Conservation (phyloP, 768 basidiomycete genomes). For the Mycena belliarum region DNA sequence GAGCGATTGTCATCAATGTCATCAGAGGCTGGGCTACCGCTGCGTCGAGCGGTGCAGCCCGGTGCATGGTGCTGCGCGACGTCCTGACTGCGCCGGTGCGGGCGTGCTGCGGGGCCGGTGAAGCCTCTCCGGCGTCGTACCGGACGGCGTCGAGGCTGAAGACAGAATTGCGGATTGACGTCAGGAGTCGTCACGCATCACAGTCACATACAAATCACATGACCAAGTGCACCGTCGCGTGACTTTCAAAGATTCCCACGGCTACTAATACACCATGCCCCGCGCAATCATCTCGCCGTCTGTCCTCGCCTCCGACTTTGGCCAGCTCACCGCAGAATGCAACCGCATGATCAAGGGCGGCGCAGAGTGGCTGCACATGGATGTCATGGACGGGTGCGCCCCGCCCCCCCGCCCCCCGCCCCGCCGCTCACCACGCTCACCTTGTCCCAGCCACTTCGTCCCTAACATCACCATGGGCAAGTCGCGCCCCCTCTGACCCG, state of each 20-base stretch:
- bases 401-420: conserved; percentile 15
- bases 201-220: too few relatives aligned
- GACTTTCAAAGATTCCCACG: background rate
- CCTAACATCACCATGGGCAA: conserved; percentile 97
- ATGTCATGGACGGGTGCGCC: conserved; percentile 98
- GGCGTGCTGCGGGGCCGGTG: too few relatives aligned
- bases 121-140: too few relatives aligned
- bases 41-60: too few relatives aligned
- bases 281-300: conserved; percentile 94
- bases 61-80: too few relatives aligned
- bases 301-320: conserved; percentile 96
- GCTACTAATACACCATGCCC: conserved; percentile 52
- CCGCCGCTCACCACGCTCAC: conserved; percentile 2
- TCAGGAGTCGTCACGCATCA: too few relatives aligned
- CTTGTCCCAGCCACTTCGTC: conserved; percentile 91
- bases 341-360: conserved; percentile 94
- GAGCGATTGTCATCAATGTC: too few relatives aligned
- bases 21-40: too few relatives aligned
- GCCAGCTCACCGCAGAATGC: conserved; percentile 92
- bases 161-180: too few relatives aligned
- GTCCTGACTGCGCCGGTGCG: too few relatives aligned
- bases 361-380: conserved; percentile 81
- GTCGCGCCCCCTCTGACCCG: conserved; percentile 24
- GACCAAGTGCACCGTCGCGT: too few relatives aligned
- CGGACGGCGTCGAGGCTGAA: too few relatives aligned